These are phyloP conservation scores for Tephrocybe sp. DNA, from an alignment of 768 basidiomycete genomes.

Conservation along the genomic window DNA sequence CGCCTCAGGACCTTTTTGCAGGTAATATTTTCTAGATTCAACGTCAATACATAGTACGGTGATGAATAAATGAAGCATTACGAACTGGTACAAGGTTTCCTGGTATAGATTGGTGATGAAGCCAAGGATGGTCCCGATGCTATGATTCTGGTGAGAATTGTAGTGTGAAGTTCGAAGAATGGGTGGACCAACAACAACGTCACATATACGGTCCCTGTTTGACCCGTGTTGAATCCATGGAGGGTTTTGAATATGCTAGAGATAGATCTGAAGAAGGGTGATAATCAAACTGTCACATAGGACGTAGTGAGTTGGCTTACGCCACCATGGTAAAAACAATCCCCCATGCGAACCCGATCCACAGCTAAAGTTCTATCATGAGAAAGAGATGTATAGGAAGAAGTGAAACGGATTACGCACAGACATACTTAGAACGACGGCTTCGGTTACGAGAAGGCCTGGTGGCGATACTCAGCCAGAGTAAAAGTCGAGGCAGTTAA, in stretches of 20 bases:
- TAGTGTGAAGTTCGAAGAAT: not conserved
- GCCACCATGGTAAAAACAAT: conserved; percentile 70
- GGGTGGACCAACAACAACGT: conserved; percentile 46
- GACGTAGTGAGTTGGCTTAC: conserved; percentile 26
- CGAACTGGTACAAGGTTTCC: conserved; percentile 40
- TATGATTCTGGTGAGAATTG: conserved; percentile 19
- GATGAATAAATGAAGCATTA: not conserved
- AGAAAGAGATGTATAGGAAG: conserved; percentile 9
- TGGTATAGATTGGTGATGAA: conserved; percentile 47
- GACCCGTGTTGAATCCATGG: conserved; percentile 59
- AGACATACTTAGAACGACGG: conserved; percentile 70
- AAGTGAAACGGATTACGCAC: conserved; percentile 46
- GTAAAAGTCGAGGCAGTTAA: not conserved
- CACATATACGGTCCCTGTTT: conserved; percentile 59
- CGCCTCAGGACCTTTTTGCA: conserved; percentile 50
- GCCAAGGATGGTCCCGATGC: conserved; percentile 54
- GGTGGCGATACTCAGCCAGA: not conserved
- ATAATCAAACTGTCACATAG: conserved; percentile 1
- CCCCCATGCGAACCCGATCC: conserved; percentile 77
- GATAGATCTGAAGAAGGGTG: conserved; percentile 39
- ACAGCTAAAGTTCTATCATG: conserved; percentile 41
- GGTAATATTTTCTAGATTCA: conserved; percentile 28
- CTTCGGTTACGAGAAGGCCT: conserved; percentile 73
- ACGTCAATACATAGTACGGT: not conserved
- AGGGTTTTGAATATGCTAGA: conserved; percentile 55